These are phyloP conservation scores for Kappamyces sp. DNA, from an alignment of 192 early-diverging fungal genomes.

Conservation along the genomic window DNA sequence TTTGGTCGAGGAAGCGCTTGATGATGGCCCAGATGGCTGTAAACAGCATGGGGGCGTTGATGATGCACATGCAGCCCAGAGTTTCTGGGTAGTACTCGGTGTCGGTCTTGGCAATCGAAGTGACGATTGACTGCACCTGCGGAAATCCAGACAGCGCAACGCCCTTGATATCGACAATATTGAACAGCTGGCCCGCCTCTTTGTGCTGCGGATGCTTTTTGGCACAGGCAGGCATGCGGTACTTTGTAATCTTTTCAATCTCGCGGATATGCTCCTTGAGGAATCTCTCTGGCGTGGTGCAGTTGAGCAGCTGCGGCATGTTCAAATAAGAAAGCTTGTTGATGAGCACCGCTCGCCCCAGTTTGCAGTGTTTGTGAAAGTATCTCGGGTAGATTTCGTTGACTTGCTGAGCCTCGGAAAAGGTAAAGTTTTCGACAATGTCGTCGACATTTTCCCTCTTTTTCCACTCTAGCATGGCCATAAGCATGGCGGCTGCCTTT, in stretches of 20 bases:
- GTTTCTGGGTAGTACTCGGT: constrained; percentile 72
- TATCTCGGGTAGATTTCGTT: constrained; percentile 53
- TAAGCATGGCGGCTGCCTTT: constrained; percentile 53
- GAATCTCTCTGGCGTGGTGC: constrained; percentile 47
- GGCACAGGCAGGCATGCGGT: constrained; percentile 64
- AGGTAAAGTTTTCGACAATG: constrained; percentile 37
- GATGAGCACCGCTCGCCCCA: constrained; percentile 73
- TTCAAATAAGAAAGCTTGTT: constrained; percentile 64
- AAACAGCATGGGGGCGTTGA: constrained; percentile 78
- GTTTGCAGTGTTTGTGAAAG: constrained; percentile 71
- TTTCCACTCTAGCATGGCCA: constrained; percentile 50
- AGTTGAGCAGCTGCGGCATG: constrained; percentile 44
- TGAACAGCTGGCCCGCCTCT: constrained; percentile 47
- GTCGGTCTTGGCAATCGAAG: constrained; percentile 58
- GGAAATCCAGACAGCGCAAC: constrained; percentile 63
- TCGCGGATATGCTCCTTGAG: constrained; percentile 52
- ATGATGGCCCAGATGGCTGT: constrained; percentile 16
- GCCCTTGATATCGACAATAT: constrained; percentile 73
- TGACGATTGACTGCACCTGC: constrained; percentile 49
- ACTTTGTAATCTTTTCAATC: constrained; percentile 50
- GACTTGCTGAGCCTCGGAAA: constrained; percentile 44
- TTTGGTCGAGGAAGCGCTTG: constrained; percentile 27
- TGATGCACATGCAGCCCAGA: constrained; percentile 67
- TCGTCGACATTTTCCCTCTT: constrained; percentile 48
- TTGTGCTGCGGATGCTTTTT: constrained; percentile 17